phyloP scores from a whole-genome alignment of 805 yeast species.

The Candida orba region DNA sequence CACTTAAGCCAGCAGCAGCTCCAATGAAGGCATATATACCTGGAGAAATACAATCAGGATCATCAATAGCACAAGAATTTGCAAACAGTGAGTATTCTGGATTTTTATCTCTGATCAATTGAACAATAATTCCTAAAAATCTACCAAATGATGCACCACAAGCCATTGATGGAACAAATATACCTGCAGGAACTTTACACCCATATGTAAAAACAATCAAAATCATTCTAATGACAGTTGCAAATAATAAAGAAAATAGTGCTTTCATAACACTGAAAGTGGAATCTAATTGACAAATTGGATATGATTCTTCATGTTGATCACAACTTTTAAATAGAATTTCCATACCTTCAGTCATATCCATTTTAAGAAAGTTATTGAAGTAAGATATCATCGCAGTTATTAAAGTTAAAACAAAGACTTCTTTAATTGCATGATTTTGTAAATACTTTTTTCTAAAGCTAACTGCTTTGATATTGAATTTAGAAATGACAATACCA shows the following conservation, averaged over 20 bases:
- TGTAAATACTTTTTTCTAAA: slow-evolving; percentile 65
- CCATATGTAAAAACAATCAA: slow-evolving; percentile 86
- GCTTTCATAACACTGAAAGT: slow-evolving; percentile 26
- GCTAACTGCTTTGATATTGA: slow-evolving; percentile 68
- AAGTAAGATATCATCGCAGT: slow-evolving; percentile 78
- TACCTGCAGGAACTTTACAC: slow-evolving; percentile 94
- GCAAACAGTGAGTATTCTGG: slow-evolving; percentile 31
- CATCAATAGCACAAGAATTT: slow-evolving; percentile 32
- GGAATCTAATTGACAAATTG: slow-evolving; percentile 32
- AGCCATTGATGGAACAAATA: slow-evolving; percentile 94
- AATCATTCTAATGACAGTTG: slow-evolving; percentile 62
- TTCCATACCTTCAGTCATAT: slow-evolving; percentile 96
- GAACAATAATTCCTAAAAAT: slow-evolving; percentile 70
- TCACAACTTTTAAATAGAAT: slow-evolving; percentile 77
- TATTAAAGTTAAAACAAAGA: slow-evolving; percentile 52
- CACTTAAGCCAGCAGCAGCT: slow-evolving; percentile 92
- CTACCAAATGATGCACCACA: slow-evolving; percentile 94
- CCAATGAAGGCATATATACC: slow-evolving; percentile 96
- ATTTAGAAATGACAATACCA: slow-evolving; percentile 70
- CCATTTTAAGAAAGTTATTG: slow-evolving; percentile 71
- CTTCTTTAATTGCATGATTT: slow-evolving; percentile 61
- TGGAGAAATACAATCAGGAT: slow-evolving; percentile 63
- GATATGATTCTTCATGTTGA: slow-evolving; percentile 32
- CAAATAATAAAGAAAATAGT: slow-evolving; percentile 51
- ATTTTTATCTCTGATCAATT: slow-evolving; percentile 35